Conservation (phyloP, 2,329 filamentous ascomycete species). For the Emergomyces africanus region DNA sequence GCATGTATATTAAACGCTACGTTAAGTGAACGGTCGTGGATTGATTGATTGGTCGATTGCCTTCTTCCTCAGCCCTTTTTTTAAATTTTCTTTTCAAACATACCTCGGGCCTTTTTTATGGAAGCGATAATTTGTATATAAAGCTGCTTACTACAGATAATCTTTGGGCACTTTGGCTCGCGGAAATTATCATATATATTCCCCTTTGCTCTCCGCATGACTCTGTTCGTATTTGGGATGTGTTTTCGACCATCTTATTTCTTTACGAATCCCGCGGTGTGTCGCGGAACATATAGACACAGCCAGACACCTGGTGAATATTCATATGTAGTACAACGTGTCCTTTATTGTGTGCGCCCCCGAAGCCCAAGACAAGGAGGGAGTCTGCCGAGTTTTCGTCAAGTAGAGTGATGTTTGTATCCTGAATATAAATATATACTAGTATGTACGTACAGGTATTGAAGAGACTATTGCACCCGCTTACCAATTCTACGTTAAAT, state of each 20-base stretch:
- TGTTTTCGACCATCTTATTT: neutral
- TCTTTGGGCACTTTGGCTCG: neutral
- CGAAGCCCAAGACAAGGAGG: no score
- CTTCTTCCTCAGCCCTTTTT: neutral
- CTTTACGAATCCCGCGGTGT: no score
- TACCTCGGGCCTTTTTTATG: neutral
- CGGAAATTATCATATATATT: neutral
- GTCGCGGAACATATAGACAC: neutral
- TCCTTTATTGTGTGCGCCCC: no score
- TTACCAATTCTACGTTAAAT: no score
- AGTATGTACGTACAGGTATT: no score
- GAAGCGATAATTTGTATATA: neutral
- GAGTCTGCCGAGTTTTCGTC: no score
- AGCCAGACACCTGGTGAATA: no score
- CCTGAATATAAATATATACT: no score
- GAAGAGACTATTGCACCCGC: no score
- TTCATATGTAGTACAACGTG: neutral
- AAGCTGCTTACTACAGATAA: neutral
- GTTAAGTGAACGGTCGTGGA: neutral
- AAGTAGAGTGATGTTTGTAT: no score
- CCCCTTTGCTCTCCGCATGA: neutral
- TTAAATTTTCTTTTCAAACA: neutral
- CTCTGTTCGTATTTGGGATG: neutral
- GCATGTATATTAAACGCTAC: neutral
- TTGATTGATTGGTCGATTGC: neutral